Evolutionary conservation across 768 basidiomycete genomes (phyloP), one percentile per base, ranked within the genome.

Genomic region (Paxillus involutus): DNA sequence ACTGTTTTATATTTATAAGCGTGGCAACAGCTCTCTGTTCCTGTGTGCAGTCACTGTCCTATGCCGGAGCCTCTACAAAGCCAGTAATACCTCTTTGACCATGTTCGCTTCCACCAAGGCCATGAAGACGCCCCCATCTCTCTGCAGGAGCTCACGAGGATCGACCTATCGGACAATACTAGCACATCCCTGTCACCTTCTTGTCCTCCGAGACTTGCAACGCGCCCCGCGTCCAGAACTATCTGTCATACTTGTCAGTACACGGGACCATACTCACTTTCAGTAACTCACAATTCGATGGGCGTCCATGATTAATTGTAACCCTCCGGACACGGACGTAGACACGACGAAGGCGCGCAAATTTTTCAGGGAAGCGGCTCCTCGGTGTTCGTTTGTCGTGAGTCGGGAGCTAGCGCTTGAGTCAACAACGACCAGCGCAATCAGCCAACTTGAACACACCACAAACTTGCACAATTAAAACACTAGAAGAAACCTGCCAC

Each of bases 221-320:
- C 47, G 17, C 16, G 43, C n/a, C 55, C 59, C 13, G 44, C 26
- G 37, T 61, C 55, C 49, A 60, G 32, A 24, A 49, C 55, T 32
- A 49, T 54, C 59, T 57, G 16, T 26, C 4, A 47, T 33, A 14
- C 4, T 11, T 12, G 29, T 55, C 29, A 24, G 29, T 35, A 13
- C 13, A 16, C 13, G 33, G 29, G 1, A 32, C 32, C 17, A 26
- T 13, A 26, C 10, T 17, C 11, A 24, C 2, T 21, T 9, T 1
- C 13, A 47, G 30, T 21, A 21, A 59, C 53, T 9, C 16, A 53
- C 51, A 9, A 61, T 53, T 10, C 39, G 44, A 29, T 60, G 52
- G 7, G 49, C 26, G 12, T 53, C 58, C 58, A 57, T 59, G 37
- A 59, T 32, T 0, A 26, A 26, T 3, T 26, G 4, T 26, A 6